Evolutionary conservation across 768 basidiomycete genomes (phyloP).

Genomic region (Xerocomus spinulosus): DNA sequence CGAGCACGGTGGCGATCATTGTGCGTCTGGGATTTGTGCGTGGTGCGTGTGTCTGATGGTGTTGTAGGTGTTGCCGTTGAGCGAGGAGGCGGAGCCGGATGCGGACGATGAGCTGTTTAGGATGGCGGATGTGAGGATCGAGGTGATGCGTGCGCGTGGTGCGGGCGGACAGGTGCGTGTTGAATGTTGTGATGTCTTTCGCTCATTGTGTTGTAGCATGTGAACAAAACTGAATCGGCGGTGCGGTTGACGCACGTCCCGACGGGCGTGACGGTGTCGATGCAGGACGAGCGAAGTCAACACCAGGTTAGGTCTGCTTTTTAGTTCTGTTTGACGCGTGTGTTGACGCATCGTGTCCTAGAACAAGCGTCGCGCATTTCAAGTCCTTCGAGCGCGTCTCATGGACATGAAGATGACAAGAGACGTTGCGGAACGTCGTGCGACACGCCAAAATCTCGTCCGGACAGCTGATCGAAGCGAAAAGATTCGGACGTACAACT

Average conservation of each 20-base stretch:
- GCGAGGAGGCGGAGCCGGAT: conserved; percentile 56
- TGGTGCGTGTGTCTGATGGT: background rate
- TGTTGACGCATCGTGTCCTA: conserved; percentile 25
- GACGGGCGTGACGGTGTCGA: conserved; percentile 90
- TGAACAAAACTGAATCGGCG: conserved; percentile 98
- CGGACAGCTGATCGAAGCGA: conserved; percentile 83
- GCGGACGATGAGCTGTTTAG: conserved; percentile 61
- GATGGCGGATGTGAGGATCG: conserved; percentile 84
- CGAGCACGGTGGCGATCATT: conserved; percentile 83
- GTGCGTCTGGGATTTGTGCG: conserved; percentile 41
- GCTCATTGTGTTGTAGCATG: conserved; percentile 56
- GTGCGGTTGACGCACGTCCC: conserved; percentile 92
- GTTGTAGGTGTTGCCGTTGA: conserved; percentile 66
- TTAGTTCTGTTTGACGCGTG: background rate
- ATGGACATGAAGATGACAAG: conserved; percentile 72
- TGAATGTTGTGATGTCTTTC: background rate
- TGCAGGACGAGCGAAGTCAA: conserved; percentile 97
- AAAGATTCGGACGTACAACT: conserved; percentile 96
- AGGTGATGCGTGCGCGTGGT: conserved; percentile 95
- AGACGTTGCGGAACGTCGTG: conserved; percentile 68
- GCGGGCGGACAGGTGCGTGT: conserved; percentile 85
- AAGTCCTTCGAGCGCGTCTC: conserved; percentile 80
- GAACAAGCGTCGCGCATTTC: conserved; percentile 93
- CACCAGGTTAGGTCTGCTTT: conserved; percentile 58
- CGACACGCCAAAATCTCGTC: conserved; percentile 67